phyloP scores from a whole-genome alignment of 306 rosid species.

The Malus domestica region DNA sequence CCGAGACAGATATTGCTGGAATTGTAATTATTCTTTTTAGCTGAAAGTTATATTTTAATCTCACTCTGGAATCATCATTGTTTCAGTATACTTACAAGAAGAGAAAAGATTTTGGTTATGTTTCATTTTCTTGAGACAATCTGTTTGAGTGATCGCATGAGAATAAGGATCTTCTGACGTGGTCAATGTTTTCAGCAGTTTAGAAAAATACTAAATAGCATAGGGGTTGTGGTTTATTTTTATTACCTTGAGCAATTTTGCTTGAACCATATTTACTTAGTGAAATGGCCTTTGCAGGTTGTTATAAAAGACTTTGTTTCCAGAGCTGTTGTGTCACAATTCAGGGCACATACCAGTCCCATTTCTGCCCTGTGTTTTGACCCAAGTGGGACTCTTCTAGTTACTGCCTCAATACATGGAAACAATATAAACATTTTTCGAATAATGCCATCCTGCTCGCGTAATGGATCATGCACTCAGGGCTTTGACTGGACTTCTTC shows the following conservation, averaged over 20 bases:
- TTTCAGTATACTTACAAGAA: not conserved
- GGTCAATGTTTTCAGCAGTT: not conserved
- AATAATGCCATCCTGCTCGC: conserved; percentile 67
- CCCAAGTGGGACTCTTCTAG: conserved; percentile 88
- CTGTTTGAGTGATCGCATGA: not conserved
- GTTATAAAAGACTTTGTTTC: conserved; percentile 72
- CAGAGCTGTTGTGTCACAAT: conserved; percentile 67
- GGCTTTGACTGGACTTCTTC: conserved; percentile 65
- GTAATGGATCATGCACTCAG: conserved; percentile 51
- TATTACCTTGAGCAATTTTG: not conserved
- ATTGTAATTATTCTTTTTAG: conserved; percentile 59
- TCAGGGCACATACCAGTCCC: conserved; percentile 88
- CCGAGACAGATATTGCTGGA: conserved; percentile 75
- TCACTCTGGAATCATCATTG: not conserved
- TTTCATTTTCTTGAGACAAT: not conserved
- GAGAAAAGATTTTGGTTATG: not conserved
- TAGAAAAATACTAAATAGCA: not conserved
- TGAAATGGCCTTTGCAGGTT: conserved; percentile 55
- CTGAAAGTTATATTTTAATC: not conserved
- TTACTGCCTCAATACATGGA: conserved; percentile 85
- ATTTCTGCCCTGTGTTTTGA: conserved; percentile 84
- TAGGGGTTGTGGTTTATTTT: conserved; percentile 1
- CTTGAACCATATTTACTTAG: not conserved
- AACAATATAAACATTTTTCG: conserved; percentile 79
- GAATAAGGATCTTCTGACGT: not conserved